These are phyloP conservation scores for Calonectria pauciramosa DNA, from an alignment of 2,329 filamentous ascomycete species.

Conservation along the genomic window DNA sequence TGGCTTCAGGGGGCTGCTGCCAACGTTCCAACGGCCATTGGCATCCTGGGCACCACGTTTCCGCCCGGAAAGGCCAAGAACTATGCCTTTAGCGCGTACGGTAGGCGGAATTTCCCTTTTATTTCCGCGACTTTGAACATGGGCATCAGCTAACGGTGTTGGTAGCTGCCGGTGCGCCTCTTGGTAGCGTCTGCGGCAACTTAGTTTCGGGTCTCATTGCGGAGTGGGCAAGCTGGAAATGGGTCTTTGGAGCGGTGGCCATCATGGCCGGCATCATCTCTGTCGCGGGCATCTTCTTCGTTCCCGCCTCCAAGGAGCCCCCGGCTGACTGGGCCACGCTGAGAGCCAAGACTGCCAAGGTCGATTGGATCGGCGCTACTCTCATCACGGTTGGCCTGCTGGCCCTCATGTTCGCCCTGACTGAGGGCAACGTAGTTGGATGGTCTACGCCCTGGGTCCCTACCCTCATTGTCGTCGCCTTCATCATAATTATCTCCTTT, in stretches of 20 bases:
- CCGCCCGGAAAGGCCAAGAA: conserved; percentile 78
- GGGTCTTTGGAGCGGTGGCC: conserved; percentile 76
- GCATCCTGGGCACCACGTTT: conserved; percentile 77
- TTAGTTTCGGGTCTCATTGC: conserved; percentile 74
- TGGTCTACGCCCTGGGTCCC: conserved; percentile 76
- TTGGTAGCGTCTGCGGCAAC: conserved; percentile 76
- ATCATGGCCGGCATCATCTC: conserved; percentile 71
- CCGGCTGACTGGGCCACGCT: conserved; percentile 39
- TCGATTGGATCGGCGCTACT: conserved; percentile 77
- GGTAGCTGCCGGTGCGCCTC: conserved; percentile 71
- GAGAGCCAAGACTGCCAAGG: conserved; percentile 56
- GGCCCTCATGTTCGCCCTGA: conserved; percentile 75
- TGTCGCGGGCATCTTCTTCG: conserved; percentile 69
- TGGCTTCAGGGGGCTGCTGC: conserved; percentile 70
- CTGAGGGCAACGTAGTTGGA: conserved; percentile 77
- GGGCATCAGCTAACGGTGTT: conserved; percentile 5
- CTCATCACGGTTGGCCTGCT: conserved; percentile 74
- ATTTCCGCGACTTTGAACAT: neutral
- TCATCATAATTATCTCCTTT: conserved; percentile 69
- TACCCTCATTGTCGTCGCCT: conserved; percentile 68
- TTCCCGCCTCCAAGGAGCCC: conserved; percentile 64
- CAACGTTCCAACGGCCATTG: conserved; percentile 79
- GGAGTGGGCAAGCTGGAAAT: conserved; percentile 74
- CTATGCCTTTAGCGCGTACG: conserved; percentile 76
- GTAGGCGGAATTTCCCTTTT: conserved; percentile 46